Conservation (phyloP, 2,329 filamentous ascomycete genomes). For the Cadophora sp. region DNA sequence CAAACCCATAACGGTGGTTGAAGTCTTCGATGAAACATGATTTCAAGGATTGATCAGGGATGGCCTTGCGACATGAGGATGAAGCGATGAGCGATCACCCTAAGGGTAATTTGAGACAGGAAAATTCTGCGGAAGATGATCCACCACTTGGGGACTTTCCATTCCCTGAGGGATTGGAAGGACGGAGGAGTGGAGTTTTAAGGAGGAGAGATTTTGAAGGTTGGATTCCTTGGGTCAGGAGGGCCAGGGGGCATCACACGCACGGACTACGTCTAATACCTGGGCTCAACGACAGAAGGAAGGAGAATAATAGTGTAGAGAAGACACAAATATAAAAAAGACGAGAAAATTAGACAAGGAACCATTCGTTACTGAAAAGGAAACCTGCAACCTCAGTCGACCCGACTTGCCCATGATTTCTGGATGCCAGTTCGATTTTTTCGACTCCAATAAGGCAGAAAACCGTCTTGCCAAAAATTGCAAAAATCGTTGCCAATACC, state of each 20-base stretch:
- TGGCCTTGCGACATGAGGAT: not conserved
- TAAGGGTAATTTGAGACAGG: not conserved
- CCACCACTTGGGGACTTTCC: not conserved
- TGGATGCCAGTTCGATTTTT: too few species aligned
- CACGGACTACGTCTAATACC: not conserved
- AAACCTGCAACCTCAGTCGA: too few species aligned
- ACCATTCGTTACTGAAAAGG: not conserved
- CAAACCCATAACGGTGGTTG: not conserved
- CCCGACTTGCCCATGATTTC: too few species aligned
- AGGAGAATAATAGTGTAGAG: not conserved
- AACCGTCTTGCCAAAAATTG: too few species aligned
- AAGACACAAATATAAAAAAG: not conserved
- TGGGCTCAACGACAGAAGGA: not conserved
- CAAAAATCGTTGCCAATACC: too few species aligned
- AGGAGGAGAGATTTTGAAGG: not conserved
- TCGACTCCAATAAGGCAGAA: too few species aligned
- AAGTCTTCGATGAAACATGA: not conserved
- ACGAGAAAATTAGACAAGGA: not conserved
- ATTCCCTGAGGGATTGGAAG: not conserved
- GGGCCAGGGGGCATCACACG: too few species aligned
- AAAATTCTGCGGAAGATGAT: constrained; percentile 2
- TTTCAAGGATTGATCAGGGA: not conserved
- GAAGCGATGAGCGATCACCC: not conserved
- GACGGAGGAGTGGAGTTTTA: not conserved
- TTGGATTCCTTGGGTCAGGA: not conserved